A percentile compares a stretch with the other conserved stretches of the same genome.
phyloP scores from a whole-genome alignment of 2,329 filamentous ascomycete species.

The Fusarium solani-melongenae region DNA sequence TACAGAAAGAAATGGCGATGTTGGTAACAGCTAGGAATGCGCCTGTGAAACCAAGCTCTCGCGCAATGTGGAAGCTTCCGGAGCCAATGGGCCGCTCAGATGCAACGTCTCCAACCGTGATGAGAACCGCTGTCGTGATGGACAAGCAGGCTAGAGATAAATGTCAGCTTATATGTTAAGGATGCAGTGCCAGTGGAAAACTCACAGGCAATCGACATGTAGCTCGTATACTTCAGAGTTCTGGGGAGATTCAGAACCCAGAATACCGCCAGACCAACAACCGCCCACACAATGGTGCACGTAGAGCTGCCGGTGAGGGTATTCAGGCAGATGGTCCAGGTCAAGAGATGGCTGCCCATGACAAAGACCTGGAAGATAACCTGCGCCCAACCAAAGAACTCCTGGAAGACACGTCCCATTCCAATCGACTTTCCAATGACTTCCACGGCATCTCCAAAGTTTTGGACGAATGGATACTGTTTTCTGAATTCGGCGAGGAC shows the following conservation, averaged over 20 bases:
- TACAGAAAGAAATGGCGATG: constrained; percentile 73
- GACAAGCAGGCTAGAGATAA: constrained; percentile 62
- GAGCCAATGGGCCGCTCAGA: constrained; percentile 54
- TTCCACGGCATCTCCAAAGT: constrained; percentile 73
- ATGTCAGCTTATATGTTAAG: not conserved
- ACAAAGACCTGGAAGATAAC: constrained; percentile 74
- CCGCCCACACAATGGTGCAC: constrained; percentile 72
- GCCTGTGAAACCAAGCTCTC: constrained; percentile 58
- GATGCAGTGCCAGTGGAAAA: not conserved
- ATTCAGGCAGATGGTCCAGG: constrained; percentile 75
- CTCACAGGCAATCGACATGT: constrained; percentile 67
- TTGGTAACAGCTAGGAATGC: constrained; percentile 70
- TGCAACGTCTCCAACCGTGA: constrained; percentile 72
- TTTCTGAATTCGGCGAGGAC: constrained; percentile 75
- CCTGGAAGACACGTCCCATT: constrained; percentile 65
- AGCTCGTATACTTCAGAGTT: constrained; percentile 71
- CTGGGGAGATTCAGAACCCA: constrained; percentile 69
- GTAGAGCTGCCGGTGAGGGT: constrained; percentile 68
- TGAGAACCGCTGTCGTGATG: constrained; percentile 70
- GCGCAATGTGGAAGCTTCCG: constrained; percentile 47
- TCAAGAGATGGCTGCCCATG: constrained; percentile 76
- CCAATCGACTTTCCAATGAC: constrained; percentile 60
- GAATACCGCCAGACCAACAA: constrained; percentile 69
- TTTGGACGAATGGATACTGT: constrained; percentile 74
- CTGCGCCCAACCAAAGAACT: constrained; percentile 69